Evolutionary conservation across 352 stramenopile genomes (phyloP), one percentile per base, ranked within the genome.

Genomic region (Phytophthora cactorum): DNA sequence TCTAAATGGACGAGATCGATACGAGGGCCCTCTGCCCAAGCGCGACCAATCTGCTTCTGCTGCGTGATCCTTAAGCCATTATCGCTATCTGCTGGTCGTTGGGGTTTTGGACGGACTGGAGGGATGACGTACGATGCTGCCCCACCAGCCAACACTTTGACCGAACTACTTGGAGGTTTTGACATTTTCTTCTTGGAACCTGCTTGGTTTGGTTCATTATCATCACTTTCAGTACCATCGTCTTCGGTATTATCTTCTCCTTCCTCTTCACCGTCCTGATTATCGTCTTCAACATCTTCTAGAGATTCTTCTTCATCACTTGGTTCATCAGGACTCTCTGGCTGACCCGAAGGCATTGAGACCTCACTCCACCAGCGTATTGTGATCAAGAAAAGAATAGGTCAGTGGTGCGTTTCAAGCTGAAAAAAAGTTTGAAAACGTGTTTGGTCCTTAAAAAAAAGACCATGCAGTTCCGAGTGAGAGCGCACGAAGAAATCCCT

Each of bases 1-100:
- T 75, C 75, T 56, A 88, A 81, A 57, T 94, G 81, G n/a, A 84
- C 69, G 52, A 89, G 52, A 52, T 94, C 86, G 32, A 94, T 80
- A 10, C 63, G 72, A 28, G 84, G 86, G 4, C 86, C 86, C 34
- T 87, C 75, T 9, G 62, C 50, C 86, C 86, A 94, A 51, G 86
- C 86, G 34, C 67, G 73, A 7, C 76, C 84, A 47, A 94, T 75
- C 14, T 67, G 75, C 54, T 92, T 90, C 54, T 92, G 84, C 54
- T 86, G 65, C 15, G 78, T 75, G 15, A 92, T 77, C 14, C 68
- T 32, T 9, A 77, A 4, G 1, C 67, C 71, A 4, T 22, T 52
- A 6, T 62, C 46, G 8, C 61, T 66, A 47, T 79, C 72, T 59
- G 44, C 60, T 39, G 72, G 72, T 38, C 68, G 67, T 32, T 60